A percentile compares a stretch with the other conserved stretches of the same genome.
Conservation (phyloP, 2,329 filamentous ascomycete species). For the Davidsoniella australis region DNA sequence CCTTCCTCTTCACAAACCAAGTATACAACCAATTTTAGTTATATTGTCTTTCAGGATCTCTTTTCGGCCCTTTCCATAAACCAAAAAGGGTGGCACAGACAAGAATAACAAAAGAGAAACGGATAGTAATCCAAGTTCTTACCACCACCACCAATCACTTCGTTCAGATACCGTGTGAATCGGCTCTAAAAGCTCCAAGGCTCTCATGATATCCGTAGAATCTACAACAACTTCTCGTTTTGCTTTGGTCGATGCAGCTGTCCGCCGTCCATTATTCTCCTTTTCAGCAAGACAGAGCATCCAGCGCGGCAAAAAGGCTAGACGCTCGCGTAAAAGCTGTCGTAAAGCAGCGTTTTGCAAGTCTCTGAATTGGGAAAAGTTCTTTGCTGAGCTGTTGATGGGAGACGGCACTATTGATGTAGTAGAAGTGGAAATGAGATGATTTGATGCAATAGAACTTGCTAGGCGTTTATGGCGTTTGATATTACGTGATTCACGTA, state of each 20-base stretch:
- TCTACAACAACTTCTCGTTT: background rate
- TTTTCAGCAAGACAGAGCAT: constrained; percentile 17
- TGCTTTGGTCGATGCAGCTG: background rate
- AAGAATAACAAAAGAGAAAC: background rate
- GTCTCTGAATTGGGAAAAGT: no score
- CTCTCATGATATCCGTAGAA: background rate
- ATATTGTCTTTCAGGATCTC: no score
- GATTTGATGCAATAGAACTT: no score
- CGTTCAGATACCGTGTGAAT: constrained; percentile 1
- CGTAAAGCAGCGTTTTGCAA: constrained; percentile 1
- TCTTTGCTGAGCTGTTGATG: no score
- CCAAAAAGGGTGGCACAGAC: no score
- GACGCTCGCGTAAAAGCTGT: constrained; percentile 14
- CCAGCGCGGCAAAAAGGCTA: constrained; percentile 14
- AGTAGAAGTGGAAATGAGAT: no score
- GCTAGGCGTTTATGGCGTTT: no score
- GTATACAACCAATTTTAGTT: no score
- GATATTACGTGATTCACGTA: constrained; percentile 17
- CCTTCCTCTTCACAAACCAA: no score
- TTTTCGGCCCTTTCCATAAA: no score
- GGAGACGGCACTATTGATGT: no score
- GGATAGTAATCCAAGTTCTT: background rate
- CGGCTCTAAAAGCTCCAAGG: constrained; percentile 1
- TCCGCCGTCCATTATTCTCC: background rate
- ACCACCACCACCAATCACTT: constrained; percentile 7